Evolutionary conservation across 2,329 filamentous ascomycete species (phyloP), one percentile per base, ranked within the genome.

Genomic region (Arthrobotrys megalospora): DNA sequence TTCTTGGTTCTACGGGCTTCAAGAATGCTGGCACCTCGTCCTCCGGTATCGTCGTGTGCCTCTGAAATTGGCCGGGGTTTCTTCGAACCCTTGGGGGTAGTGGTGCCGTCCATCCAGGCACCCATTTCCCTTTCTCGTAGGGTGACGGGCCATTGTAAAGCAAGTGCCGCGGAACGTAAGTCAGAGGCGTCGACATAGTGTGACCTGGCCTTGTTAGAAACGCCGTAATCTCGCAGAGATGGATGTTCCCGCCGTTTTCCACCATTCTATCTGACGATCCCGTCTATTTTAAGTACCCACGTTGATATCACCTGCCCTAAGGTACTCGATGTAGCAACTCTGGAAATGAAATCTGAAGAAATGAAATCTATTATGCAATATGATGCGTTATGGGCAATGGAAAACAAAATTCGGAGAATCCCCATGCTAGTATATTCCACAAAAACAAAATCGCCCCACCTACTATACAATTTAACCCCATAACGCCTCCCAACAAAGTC

Each of bases 391-490:
- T 60, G 11, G 24, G 43, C 36, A 43, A 8, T 3, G 16, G 24
- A 68, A 16, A 60, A 47, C 19, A 66, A 34, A 67, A 34, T n/a
- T 6, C 41, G 14, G 3, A 8, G 19, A 43, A 12, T 60, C 11
- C 10, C 47, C 16, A 38, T 48, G 45, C 24, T 43, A 47, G 53
- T 38, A 21, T 32, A 24, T 24, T 58, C 32, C 52, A 28, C 36
- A 65, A 48, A 14, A 19, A 10, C n/a, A 70, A 70, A 64, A 41
- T 16, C 14, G 64, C 19, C 28, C 28, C 70, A 66, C 63, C 63
- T 78, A 72, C n/a, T 62, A 63, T 68, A 78, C 62, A 72, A 48
- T 53, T 52, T 65, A 32, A 12, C 53, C 62, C 36, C 28, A 19
- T 24, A 78, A 78, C 75, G 75, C 75, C 75, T 52, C 28, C 45